A percentile compares a stretch with the other conserved stretches of the same genome.
These are phyloP conservation scores for Breviolum minutum DNA, from an alignment of 73 alveolate genomes.

Conservation along the genomic window DNA sequence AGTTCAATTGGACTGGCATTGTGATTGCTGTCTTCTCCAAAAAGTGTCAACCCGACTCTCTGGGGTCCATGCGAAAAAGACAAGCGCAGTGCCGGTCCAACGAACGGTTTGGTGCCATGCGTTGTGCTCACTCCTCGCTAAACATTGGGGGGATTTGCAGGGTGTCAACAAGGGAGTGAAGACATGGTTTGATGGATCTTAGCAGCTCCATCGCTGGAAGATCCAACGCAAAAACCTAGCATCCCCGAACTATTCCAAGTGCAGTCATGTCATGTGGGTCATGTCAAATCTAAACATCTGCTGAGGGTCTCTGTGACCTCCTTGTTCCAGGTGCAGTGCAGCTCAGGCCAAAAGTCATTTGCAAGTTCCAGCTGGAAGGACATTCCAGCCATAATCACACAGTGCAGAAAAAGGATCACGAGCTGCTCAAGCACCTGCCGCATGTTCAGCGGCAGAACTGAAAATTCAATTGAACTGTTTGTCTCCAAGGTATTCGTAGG, in stretches of 20 bases:
- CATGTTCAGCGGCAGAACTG: not conserved
- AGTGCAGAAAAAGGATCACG: conserved; percentile 16
- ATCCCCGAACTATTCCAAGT: not conserved
- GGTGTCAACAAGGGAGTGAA: not conserved
- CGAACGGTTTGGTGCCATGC: conserved; percentile 64
- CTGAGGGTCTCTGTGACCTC: conserved; percentile 21
- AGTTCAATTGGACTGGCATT: not conserved
- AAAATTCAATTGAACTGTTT: not conserved
- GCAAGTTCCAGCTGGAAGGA: conserved; percentile 63
- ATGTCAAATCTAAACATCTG: not conserved
- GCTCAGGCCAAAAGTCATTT: conserved; percentile 59
- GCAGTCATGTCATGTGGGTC: not conserved
- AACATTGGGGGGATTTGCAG: too few relatives aligned
- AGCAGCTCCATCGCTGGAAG: too few relatives aligned
- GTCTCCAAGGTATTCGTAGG: too few relatives aligned
- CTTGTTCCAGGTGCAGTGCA: conserved; percentile 29
- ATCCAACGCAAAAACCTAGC: too few relatives aligned
- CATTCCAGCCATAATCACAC: conserved; percentile 70
- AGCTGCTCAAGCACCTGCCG: conserved; percentile 44
- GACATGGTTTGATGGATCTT: too few relatives aligned
- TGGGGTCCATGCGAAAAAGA: conserved; percentile 43
- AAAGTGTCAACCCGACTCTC: not conserved
- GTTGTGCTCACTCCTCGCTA: conserved; percentile 46
- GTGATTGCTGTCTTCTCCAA: not conserved
- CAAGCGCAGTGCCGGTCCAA: conserved; percentile 67